phyloP scores from a whole-genome alignment of 2,329 filamentous ascomycete species.

The Aspergillus pseudoterreus region DNA sequence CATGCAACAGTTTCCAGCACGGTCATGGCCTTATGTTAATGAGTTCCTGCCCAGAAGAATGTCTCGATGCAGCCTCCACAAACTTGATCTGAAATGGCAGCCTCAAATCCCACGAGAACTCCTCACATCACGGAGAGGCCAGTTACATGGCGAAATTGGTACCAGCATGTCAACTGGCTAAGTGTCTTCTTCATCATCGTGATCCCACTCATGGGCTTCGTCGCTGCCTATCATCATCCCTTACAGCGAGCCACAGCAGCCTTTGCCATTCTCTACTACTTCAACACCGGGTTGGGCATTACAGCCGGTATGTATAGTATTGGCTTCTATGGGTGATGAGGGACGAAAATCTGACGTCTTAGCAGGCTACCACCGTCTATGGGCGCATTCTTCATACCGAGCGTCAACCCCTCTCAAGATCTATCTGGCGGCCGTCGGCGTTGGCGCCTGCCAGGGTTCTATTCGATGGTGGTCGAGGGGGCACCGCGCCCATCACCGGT shows the following conservation, averaged over 20 bases:
- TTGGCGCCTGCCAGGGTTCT: slow-evolving; percentile 10
- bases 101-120: neutral
- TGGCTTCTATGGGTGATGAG: slow-evolving; percentile 21
- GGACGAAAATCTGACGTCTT: too few species aligned
- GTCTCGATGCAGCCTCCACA: neutral
- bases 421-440: slow-evolving; percentile 8
- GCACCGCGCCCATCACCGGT: slow-evolving; percentile 17
- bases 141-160: slow-evolving; percentile 6
- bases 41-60: too few species aligned
- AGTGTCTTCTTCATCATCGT: slow-evolving; percentile 3
- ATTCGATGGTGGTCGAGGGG: slow-evolving; percentile 11
- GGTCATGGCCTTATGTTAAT: too few species aligned
- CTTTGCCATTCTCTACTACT: slow-evolving; percentile 6
- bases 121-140: slow-evolving; percentile 6
- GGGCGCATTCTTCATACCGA: slow-evolving; percentile 13
- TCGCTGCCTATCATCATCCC: slow-evolving; percentile 3
- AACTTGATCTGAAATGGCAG: neutral
- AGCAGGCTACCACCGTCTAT: slow-evolving; percentile 51
- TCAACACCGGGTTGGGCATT: slow-evolving; percentile 7
- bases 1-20: too few species aligned
- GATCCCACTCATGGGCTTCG: slow-evolving; percentile 2
- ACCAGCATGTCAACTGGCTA: slow-evolving; percentile 10
- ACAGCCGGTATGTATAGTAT: slow-evolving; percentile 5
- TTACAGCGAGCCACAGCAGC: slow-evolving; percentile 5
- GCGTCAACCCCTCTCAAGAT: slow-evolving; percentile 8